Percentiles rank a stretch among this genome's conserved stretches.
Evolutionary conservation across 805 yeast species (phyloP).

Genomic region (Suhomyces prunicola): DNA sequence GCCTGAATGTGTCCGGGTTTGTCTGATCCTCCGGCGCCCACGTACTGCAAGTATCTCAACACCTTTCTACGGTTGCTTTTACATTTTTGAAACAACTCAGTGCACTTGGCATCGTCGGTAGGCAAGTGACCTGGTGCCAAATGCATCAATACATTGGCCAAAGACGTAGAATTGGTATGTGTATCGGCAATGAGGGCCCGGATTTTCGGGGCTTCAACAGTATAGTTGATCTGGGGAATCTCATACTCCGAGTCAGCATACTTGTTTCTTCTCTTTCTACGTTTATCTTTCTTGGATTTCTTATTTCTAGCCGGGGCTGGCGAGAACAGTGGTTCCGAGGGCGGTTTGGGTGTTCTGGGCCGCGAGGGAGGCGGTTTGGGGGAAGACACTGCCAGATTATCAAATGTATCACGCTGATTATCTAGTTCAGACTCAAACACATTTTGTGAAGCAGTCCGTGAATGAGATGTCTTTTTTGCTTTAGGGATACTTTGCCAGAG

Average conservation of each 20-base stretch:
- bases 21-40: constrained; percentile 48
- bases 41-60: constrained; percentile 76
- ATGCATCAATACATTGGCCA: constrained; percentile 49
- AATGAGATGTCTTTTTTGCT: constrained; percentile 8
- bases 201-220: constrained; percentile 71
- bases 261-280: constrained; percentile 12
- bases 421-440: constrained; percentile 4
- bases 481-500: constrained; percentile 47
- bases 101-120: constrained; percentile 58
- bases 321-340: neutral
- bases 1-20: constrained; percentile 27
- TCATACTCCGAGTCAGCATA: constrained; percentile 50
- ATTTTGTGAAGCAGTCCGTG: neutral
- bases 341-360: neutral
- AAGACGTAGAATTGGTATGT: constrained; percentile 66
- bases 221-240: constrained; percentile 67
- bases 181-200: constrained; percentile 68
- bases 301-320: constrained; percentile 6
- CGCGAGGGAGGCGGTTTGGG: neutral
- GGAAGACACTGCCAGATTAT: neutral
- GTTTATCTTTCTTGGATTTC: constrained; percentile 9
- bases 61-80: constrained; percentile 73
- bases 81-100: constrained; percentile 70
- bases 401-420: neutral
- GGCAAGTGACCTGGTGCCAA: constrained; percentile 51